These are phyloP conservation scores for Dendrobium officinale DNA, from an alignment of 106 monocot species.

Conservation along the genomic window DNA sequence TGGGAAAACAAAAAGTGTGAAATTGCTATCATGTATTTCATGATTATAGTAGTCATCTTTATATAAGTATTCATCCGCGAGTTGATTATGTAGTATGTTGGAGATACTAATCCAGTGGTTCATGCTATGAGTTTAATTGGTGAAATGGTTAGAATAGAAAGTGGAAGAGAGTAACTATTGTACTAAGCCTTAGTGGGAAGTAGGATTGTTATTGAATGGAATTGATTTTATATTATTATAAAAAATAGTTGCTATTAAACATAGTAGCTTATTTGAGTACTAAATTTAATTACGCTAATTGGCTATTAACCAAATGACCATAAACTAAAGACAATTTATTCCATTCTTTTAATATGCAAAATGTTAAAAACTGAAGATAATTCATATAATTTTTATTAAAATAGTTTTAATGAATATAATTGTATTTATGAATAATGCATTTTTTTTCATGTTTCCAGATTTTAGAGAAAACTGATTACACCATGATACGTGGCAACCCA, in stretches of 20 bases:
- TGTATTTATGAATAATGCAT: neutral
- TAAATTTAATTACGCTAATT: neutral
- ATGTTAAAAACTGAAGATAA: neutral
- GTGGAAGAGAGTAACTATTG: too few relatives aligned
- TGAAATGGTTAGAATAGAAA: too few relatives aligned
- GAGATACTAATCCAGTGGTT: too few relatives aligned
- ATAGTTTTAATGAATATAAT: neutral
- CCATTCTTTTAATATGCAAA: neutral
- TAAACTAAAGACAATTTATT: neutral
- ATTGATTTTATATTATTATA: too few relatives aligned
- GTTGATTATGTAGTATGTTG: too few relatives aligned
- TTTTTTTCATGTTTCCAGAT: slow-evolving; percentile 38
- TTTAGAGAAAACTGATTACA: slow-evolving; percentile 91
- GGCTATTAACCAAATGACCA: neutral
- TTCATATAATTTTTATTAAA: neutral
- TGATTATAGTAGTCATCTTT: too few relatives aligned
- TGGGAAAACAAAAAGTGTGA: too few relatives aligned
- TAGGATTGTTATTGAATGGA: too few relatives aligned
- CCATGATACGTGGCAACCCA: slow-evolving; percentile 63
- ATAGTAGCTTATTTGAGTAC: neutral
- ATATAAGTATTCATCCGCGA: too few relatives aligned
- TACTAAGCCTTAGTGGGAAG: too few relatives aligned
- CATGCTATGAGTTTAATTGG: too few relatives aligned
- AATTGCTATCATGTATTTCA: too few relatives aligned
- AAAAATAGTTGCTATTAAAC: neutral